A percentile compares a stretch with the other conserved stretches of the same genome.
Conservation (phyloP, 805 yeast species). For the Saccharomycopsis fermentans region DNA sequence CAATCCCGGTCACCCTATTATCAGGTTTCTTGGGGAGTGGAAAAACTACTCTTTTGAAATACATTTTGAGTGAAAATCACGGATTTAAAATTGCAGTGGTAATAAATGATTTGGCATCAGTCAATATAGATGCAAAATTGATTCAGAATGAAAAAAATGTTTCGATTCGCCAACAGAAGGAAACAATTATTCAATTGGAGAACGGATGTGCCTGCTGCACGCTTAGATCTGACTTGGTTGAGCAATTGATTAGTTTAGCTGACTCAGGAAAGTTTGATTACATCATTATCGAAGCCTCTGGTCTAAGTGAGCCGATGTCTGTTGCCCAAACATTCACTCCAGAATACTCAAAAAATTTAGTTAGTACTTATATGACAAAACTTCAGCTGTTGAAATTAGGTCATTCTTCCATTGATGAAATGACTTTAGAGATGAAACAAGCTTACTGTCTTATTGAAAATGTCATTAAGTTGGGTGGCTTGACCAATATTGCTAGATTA, state of each 20-base stretch:
- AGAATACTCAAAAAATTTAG: constrained; percentile 30
- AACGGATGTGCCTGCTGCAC: constrained; percentile 43
- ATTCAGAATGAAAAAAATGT: constrained; percentile 26
- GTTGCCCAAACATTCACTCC: constrained; percentile 39
- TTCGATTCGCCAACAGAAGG: constrained; percentile 24
- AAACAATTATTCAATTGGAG: constrained; percentile 35
- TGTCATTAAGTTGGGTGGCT: constrained; percentile 30
- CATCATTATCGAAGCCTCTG: constrained; percentile 37
- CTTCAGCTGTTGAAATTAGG: constrained; percentile 14
- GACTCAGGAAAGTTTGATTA: constrained; percentile 30
- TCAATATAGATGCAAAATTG: constrained; percentile 36
- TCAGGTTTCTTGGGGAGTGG: constrained; percentile 40
- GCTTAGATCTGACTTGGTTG: constrained; percentile 36
- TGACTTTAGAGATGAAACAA: background rate
- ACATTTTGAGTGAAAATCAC: constrained; percentile 31
- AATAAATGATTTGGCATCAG: constrained; percentile 35
- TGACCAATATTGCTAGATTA: constrained; percentile 29
- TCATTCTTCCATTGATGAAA: constrained; percentile 5
- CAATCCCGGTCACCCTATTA: constrained; percentile 36
- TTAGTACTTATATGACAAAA: constrained; percentile 17
- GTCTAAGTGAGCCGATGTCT: constrained; percentile 41
- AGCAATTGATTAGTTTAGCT: constrained; percentile 31
- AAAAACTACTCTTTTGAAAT: constrained; percentile 37
- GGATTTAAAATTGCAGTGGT: constrained; percentile 36
- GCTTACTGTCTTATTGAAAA: background rate